phyloP scores from a whole-genome alignment of 306 rosid species.

The Bauhinia variegata region DNA sequence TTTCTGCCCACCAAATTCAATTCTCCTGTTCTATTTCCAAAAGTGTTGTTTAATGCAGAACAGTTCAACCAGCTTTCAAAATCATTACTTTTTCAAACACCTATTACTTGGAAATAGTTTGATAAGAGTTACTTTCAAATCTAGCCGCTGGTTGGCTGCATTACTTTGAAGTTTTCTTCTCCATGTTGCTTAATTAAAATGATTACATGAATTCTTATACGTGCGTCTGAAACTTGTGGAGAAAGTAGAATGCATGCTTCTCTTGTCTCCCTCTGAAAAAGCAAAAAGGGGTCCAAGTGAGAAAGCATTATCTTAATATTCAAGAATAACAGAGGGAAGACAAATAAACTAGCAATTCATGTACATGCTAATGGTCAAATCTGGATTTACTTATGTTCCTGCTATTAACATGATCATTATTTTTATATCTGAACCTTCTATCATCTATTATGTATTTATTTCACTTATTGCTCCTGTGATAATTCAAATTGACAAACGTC shows the following conservation, averaged over 20 bases:
- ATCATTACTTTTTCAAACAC: slow-evolving; percentile 29
- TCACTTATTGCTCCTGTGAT: too few relatives aligned
- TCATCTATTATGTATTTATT: too few relatives aligned
- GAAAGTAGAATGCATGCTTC: background rate
- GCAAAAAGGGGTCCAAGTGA: slow-evolving; percentile 36
- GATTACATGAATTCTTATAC: slow-evolving; percentile 24
- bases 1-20: background rate
- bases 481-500: too few relatives aligned
- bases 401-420: too few relatives aligned
- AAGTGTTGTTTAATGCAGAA: slow-evolving; percentile 17
- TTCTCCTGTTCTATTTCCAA: slow-evolving; percentile 16
- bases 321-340: slow-evolving; percentile 13
- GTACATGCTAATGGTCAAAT: too few relatives aligned
- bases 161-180: slow-evolving; percentile 31
- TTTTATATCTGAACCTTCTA: too few relatives aligned
- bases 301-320: slow-evolving; percentile 21
- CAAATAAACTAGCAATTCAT: slow-evolving; percentile 4
- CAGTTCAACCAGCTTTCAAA: slow-evolving; percentile 27
- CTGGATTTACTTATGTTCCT: too few relatives aligned
- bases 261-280: slow-evolving; percentile 17
- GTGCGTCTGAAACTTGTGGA: background rate
- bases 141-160: slow-evolving; percentile 29
- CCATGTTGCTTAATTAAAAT: slow-evolving; percentile 31
- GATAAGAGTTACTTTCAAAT: slow-evolving; percentile 13
- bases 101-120: slow-evolving; percentile 11